phyloP scores from a whole-genome alignment of 2,329 filamentous ascomycete genomes.

The Trichophyton schoenleinii region DNA sequence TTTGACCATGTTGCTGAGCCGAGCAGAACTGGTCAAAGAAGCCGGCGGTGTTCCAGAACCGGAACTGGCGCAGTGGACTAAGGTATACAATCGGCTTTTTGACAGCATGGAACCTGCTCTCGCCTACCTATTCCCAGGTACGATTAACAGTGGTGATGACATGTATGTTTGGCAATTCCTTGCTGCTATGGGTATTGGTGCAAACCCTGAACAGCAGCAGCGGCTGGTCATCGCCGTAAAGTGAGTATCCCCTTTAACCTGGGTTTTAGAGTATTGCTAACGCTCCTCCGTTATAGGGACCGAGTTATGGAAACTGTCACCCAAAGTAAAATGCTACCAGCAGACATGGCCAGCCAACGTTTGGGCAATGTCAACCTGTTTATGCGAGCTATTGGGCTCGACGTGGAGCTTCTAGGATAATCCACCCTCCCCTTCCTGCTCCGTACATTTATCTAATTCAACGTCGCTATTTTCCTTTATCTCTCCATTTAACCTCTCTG shows the following conservation, averaged over 20 bases:
- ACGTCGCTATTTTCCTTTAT: not conserved
- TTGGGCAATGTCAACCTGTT: conserved; percentile 92
- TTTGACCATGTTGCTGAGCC: conserved; percentile 85
- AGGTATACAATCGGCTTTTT: conserved; percentile 76
- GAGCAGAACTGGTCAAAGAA: conserved; percentile 86
- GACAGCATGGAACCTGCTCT: conserved; percentile 73
- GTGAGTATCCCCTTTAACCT: conserved; percentile 27
- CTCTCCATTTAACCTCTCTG: not conserved
- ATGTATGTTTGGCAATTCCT: conserved; percentile 98
- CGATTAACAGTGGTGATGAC: conserved; percentile 81
- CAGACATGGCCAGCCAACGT: conserved; percentile 70
- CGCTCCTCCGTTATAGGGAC: conserved; percentile 40
- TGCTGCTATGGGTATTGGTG: conserved; percentile 85
- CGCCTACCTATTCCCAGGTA: conserved; percentile 76
- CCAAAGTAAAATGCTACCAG: conserved; percentile 76
- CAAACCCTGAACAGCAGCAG: conserved; percentile 88
- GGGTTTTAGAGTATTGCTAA: not conserved
- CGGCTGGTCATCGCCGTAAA: conserved; percentile 89
- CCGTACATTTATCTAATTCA: not conserved
- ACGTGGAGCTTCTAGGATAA: conserved; percentile 66
- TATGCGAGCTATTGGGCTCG: conserved; percentile 96
- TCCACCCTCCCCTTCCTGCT: not conserved
- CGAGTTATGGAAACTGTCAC: conserved; percentile 90
- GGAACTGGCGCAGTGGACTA: conserved; percentile 71
- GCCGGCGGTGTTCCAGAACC: conserved; percentile 55